phyloP scores from a whole-genome alignment of 2,329 filamentous ascomycete species.

The Malbranchea cinnamomea region DNA sequence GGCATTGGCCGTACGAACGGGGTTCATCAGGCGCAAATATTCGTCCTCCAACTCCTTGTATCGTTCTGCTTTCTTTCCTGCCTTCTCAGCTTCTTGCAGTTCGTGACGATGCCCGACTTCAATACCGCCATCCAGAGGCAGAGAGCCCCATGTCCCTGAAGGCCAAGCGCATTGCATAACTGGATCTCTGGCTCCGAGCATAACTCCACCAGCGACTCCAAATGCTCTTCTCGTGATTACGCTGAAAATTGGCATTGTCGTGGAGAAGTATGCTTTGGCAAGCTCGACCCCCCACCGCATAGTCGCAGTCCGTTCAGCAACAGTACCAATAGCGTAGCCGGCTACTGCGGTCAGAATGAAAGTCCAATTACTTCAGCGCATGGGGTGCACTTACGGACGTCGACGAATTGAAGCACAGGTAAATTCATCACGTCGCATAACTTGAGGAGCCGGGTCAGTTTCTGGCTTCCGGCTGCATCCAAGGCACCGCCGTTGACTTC shows the following conservation, averaged over 20 bases:
- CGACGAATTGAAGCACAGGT: conserved; percentile 48
- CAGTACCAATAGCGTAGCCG: conserved; percentile 49
- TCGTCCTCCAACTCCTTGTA: conserved; percentile 45
- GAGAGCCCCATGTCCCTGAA: conserved; percentile 45
- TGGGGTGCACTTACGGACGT: conserved; percentile 32
- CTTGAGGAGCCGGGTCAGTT: conserved; percentile 45
- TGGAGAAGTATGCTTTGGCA: conserved; percentile 46
- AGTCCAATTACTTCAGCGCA: too few relatives aligned
- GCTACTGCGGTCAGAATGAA: too few relatives aligned
- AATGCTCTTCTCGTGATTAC: conserved; percentile 48
- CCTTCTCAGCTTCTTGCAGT: conserved; percentile 38
- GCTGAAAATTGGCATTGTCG: conserved; percentile 47
- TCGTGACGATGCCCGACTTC: conserved; percentile 49
- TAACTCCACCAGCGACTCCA: conserved; percentile 49
- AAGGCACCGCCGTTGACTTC: conserved; percentile 48
- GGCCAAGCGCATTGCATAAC: conserved; percentile 49
- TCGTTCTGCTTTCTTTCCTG: conserved; percentile 34
- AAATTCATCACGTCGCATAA: conserved; percentile 52
- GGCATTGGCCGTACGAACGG: conserved; percentile 46
- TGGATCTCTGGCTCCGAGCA: conserved; percentile 48
- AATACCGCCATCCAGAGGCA: conserved; percentile 50
- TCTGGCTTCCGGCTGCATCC: conserved; percentile 46
- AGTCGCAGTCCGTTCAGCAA: conserved; percentile 46
- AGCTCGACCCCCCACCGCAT: conserved; percentile 51
- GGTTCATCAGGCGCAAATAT: conserved; percentile 49